Evolutionary conservation across 2,329 filamentous ascomycete genomes (phyloP).

Genomic region (Fusarium redolens): DNA sequence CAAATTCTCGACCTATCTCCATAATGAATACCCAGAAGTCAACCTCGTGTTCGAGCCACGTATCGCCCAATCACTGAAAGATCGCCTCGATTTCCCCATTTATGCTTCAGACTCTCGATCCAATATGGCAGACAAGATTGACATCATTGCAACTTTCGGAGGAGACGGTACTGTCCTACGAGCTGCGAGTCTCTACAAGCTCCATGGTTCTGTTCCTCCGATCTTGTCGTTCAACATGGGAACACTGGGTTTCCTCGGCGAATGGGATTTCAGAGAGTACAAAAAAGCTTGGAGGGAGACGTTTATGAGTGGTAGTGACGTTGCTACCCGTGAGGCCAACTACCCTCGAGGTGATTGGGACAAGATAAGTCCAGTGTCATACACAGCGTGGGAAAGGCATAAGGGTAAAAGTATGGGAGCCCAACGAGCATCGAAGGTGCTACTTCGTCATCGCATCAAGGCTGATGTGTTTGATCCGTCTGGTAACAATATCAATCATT

Average conservation of each 20-base stretch:
- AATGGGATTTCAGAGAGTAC: slow-evolving; percentile 95
- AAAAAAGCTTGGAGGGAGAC: slow-evolving; percentile 93
- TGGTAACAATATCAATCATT: slow-evolving; percentile 69
- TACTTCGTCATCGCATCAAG: slow-evolving; percentile 87
- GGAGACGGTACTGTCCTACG: slow-evolving; percentile 70
- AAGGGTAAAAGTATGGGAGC: slow-evolving; percentile 85
- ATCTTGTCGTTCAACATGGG: slow-evolving; percentile 98
- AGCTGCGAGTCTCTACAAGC: slow-evolving; percentile 72
- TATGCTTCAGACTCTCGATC: slow-evolving; percentile 66
- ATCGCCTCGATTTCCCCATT: slow-evolving; percentile 77
- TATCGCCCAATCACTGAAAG: slow-evolving; percentile 78
- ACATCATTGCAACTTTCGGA: slow-evolving; percentile 89
- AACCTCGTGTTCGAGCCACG: slow-evolving; percentile 85
- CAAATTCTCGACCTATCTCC: slow-evolving; percentile 76
- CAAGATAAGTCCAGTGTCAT: slow-evolving; percentile 23
- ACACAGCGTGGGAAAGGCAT: slow-evolving; percentile 74
- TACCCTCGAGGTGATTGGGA: slow-evolving; percentile 49
- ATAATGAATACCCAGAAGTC: slow-evolving; percentile 81
- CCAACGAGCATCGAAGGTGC: slow-evolving; percentile 78
- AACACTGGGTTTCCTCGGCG: slow-evolving; percentile 91
- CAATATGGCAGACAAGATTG: slow-evolving; percentile 80
- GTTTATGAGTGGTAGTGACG: slow-evolving; percentile 79
- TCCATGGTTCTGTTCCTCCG: slow-evolving; percentile 83
- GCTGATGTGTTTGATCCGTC: slow-evolving; percentile 83
- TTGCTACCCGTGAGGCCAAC: slow-evolving; percentile 59